Percentiles rank a stretch among this genome's conserved stretches.
Evolutionary conservation across 2,329 filamentous ascomycete species (phyloP).

Genomic region (Scleromitrula shiraiana): DNA sequence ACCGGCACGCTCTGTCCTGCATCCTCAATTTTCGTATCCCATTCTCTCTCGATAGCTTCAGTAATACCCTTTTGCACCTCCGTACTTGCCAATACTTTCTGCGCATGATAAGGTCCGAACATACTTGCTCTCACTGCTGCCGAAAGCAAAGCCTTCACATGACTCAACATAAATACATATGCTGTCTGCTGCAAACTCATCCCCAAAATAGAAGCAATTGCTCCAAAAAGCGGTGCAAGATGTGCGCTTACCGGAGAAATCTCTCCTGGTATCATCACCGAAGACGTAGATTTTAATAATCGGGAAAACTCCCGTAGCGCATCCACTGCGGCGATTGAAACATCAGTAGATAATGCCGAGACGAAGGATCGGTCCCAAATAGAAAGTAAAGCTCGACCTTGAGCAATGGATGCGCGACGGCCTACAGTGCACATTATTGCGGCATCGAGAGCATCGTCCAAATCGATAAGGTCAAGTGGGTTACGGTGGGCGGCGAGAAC

Average conservation of each 20-base stretch:
- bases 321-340: slow-evolving; percentile 15
- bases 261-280: slow-evolving; percentile 13
- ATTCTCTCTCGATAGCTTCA: slow-evolving; percentile 51
- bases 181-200: slow-evolving; percentile 55
- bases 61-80: slow-evolving; percentile 51
- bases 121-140: slow-evolving; percentile 71
- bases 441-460: slow-evolving; percentile 73
- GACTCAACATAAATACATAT: slow-evolving; percentile 68
- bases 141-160: slow-evolving; percentile 67
- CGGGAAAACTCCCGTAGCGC: slow-evolving; percentile 23
- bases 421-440: slow-evolving; percentile 72
- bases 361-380: slow-evolving; percentile 70
- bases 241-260: slow-evolving; percentile 50
- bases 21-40: slow-evolving; percentile 50
- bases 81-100: slow-evolving; percentile 58
- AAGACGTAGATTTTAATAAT: slow-evolving; percentile 20
- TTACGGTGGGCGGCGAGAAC: slow-evolving; percentile 58
- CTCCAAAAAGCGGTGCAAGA: slow-evolving; percentile 63
- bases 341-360: slow-evolving; percentile 27
- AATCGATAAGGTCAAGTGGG: slow-evolving; percentile 40
- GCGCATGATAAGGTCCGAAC: slow-evolving; percentile 74
- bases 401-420: slow-evolving; percentile 63
- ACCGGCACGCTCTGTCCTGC: slow-evolving; percentile 69
- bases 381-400: slow-evolving; percentile 65
- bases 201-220: slow-evolving; percentile 53